Conservation (phyloP, 495 filamentous ascomycete species). For the Penicillium coffeae region DNA sequence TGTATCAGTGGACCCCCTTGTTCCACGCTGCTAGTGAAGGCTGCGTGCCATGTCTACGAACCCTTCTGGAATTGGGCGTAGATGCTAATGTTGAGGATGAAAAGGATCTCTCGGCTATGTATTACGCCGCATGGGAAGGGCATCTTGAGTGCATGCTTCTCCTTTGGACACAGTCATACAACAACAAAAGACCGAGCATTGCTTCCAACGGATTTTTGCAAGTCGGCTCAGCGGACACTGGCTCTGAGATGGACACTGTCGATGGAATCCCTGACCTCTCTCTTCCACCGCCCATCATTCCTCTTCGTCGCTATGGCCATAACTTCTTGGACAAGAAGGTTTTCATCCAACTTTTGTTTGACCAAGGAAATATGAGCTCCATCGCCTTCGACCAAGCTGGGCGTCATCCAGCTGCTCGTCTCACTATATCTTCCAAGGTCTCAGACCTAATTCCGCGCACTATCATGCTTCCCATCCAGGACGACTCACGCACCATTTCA, state of each 20-base stretch:
- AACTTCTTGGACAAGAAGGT: conserved; percentile 98
- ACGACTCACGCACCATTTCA: conserved; percentile 85
- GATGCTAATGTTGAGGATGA: conserved; percentile 77
- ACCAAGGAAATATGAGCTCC: conserved; percentile 62
- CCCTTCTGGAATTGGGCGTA: conserved; percentile 70
- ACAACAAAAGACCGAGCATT: conserved; percentile 30
- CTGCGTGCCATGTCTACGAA: conserved; percentile 79
- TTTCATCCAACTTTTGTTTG: conserved; percentile 85
- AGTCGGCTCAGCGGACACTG: conserved; percentile 24
- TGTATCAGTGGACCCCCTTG: conserved; percentile 95
- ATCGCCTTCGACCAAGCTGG: conserved; percentile 90
- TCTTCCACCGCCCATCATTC: conserved; percentile 93
- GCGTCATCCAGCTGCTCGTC: conserved; percentile 89
- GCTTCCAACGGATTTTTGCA: conserved; percentile 36
- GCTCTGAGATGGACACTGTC: conserved; percentile 62
- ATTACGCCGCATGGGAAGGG: conserved; percentile 98
- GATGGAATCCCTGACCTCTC: conserved; percentile 91
- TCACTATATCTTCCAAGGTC: conserved; percentile 93
- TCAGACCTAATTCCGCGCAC: conserved; percentile 96
- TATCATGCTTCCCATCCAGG: conserved; percentile 89
- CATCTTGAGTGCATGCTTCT: conserved; percentile 91
- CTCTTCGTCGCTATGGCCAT: conserved; percentile 88
- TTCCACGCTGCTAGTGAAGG: conserved; percentile 97
- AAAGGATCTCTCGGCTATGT: conserved; percentile 90
- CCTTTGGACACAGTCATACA: conserved; percentile 55